Evolutionary conservation across 257 asterid species (phyloP).

Genomic region (Solanum corneliomulleri): DNA sequence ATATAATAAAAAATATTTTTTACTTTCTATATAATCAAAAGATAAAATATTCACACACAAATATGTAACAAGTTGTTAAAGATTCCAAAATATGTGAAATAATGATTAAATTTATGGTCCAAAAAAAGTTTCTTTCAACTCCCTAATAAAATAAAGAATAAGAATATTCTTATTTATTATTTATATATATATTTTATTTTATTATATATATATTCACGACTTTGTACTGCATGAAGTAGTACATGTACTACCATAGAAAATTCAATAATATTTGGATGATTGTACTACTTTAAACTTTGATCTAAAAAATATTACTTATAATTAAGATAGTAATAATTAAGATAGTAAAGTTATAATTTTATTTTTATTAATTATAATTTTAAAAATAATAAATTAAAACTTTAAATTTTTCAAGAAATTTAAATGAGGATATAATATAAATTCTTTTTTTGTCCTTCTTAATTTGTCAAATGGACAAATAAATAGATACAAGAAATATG

Average conservation of each 20-base stretch:
- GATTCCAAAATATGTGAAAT: neutral
- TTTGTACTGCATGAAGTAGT: neutral
- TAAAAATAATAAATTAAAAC: too few relatives aligned
- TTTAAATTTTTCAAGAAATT: too few relatives aligned
- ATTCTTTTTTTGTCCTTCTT: too few relatives aligned
- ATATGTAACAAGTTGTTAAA: neutral
- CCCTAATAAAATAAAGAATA: neutral
- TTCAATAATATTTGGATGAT: neutral
- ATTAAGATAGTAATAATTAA: too few relatives aligned
- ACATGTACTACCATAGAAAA: neutral
- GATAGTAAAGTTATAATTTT: too few relatives aligned
- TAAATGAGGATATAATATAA: too few relatives aligned
- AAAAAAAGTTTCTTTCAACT: neutral
- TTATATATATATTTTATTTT: neutral
- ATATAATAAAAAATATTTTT: too few relatives aligned
- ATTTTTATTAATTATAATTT: too few relatives aligned
- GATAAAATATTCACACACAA: neutral
- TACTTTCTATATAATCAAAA: neutral
- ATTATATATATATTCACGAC: neutral
- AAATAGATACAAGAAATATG: too few relatives aligned
- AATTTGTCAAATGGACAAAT: too few relatives aligned
- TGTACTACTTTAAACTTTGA: neutral
- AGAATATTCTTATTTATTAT: neutral
- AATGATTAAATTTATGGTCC: neutral
- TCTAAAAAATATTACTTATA: neutral